Percentiles rank a stretch among this genome's conserved stretches.
Evolutionary conservation across 2,329 filamentous ascomycete species (phyloP).

Genomic region (Neonectria coccinea): DNA sequence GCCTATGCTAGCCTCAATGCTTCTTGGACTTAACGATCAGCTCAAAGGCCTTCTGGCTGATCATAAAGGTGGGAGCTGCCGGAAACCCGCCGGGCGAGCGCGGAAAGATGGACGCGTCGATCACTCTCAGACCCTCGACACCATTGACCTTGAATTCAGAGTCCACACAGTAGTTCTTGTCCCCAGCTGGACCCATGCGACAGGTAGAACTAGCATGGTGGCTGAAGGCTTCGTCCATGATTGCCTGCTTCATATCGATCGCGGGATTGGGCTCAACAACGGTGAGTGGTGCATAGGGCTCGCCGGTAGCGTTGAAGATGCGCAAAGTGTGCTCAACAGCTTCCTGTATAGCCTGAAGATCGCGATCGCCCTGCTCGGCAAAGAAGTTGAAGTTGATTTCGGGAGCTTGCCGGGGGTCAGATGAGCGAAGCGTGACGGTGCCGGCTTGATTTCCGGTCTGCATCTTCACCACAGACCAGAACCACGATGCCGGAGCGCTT

Average conservation of each 20-base stretch:
- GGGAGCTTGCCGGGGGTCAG: slow-evolving; percentile 72
- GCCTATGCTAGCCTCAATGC: background rate
- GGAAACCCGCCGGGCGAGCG: slow-evolving; percentile 32
- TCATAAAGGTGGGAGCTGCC: background rate
- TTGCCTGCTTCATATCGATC: slow-evolving; percentile 59
- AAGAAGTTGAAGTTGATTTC: slow-evolving; percentile 73
- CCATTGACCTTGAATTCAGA: slow-evolving; percentile 66
- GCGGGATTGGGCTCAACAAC: slow-evolving; percentile 50
- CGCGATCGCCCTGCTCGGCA: slow-evolving; percentile 43
- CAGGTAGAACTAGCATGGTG: slow-evolving; percentile 69
- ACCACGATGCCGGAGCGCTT: slow-evolving; percentile 42
- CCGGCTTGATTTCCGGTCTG: slow-evolving; percentile 72
- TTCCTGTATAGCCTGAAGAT: slow-evolving; percentile 31
- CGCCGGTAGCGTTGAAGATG: slow-evolving; percentile 46
- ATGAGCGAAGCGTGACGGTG: slow-evolving; percentile 68
- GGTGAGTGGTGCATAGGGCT: slow-evolving; percentile 35
- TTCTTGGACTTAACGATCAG: background rate
- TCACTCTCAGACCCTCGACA: slow-evolving; percentile 65
- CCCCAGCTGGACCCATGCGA: slow-evolving; percentile 64
- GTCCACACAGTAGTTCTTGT: slow-evolving; percentile 67
- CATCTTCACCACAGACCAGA: slow-evolving; percentile 60
- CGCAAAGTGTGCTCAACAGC: slow-evolving; percentile 33
- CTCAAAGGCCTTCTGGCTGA: background rate
- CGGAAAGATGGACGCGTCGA: slow-evolving; percentile 70
- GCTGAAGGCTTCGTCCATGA: slow-evolving; percentile 64